These are phyloP conservation scores for Aspergillus heteromorphus DNA, from an alignment of 495 filamentous ascomycete species.

Conservation along the genomic window DNA sequence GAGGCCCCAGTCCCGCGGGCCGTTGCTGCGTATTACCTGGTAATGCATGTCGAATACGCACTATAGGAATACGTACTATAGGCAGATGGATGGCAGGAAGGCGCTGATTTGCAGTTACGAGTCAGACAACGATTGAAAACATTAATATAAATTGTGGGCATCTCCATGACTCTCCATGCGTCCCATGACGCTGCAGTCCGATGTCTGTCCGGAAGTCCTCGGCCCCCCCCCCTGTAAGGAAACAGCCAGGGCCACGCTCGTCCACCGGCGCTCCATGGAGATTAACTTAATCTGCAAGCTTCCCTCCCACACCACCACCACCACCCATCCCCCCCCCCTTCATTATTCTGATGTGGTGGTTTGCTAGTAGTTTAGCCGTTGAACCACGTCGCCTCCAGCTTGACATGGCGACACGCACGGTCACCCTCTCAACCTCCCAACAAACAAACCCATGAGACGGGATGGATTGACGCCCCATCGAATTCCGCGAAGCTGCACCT, in stretches of 20 bases:
- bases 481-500: not conserved
- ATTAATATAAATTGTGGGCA: not conserved
- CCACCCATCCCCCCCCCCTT: too few relatives aligned
- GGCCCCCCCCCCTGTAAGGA: not conserved
- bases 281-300: constrained; percentile 15
- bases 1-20: not conserved
- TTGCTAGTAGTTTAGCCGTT: not conserved
- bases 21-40: constrained; percentile 2
- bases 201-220: not conserved
- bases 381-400: not conserved
- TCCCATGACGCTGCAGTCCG: not conserved
- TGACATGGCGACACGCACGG: too few relatives aligned
- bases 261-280: constrained; percentile 3
- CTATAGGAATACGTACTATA: not conserved
- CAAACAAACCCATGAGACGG: not conserved
- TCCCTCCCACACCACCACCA: too few relatives aligned
- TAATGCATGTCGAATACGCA: constrained; percentile 2
- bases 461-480: not conserved
- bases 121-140: not conserved
- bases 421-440: not conserved
- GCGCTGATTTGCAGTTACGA: not conserved
- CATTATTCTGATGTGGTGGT: not conserved
- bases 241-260: not conserved
- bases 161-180: not conserved
- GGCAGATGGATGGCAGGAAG: not conserved